Evolutionary conservation across 108 stramenopile genomes (phyloP).

Genomic region (Epipyxis sp.): DNA sequence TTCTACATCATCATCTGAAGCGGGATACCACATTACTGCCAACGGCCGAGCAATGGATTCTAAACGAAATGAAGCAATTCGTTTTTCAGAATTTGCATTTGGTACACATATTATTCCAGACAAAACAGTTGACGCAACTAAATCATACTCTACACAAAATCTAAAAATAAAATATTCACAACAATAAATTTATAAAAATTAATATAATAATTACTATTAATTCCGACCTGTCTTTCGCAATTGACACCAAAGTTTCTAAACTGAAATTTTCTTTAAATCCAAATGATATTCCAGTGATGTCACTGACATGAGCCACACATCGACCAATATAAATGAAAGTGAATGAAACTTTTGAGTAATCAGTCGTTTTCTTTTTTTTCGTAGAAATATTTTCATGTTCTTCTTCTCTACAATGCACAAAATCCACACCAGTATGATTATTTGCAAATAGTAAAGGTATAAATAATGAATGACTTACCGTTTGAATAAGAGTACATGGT

Average conservation of each 20-base stretch:
- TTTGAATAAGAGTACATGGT: constrained; percentile 49
- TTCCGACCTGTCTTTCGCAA: constrained; percentile 58
- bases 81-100: constrained; percentile 24
- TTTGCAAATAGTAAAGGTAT: no score
- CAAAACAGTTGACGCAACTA: constrained; percentile 31
- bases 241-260: constrained; percentile 46
- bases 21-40: constrained; percentile 53
- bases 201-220: no score
- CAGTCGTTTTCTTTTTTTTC: no score
- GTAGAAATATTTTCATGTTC: no score
- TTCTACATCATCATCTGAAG: constrained; percentile 52
- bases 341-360: no score
- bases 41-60: constrained; percentile 55
- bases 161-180: no score
- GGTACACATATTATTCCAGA: constrained; percentile 20
- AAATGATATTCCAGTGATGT: constrained; percentile 56
- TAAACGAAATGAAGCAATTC: constrained; percentile 30
- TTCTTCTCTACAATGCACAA: neutral
- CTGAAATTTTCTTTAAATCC: constrained; percentile 55
- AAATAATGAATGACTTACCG: neutral
- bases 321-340: constrained; percentile 48
- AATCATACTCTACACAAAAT: constrained; percentile 56
- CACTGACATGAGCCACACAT: constrained; percentile 34
- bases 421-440: neutral
- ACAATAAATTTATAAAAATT: no score